Conservation (phyloP, 768 basidiomycete species). For the Boletus reticulatus region DNA sequence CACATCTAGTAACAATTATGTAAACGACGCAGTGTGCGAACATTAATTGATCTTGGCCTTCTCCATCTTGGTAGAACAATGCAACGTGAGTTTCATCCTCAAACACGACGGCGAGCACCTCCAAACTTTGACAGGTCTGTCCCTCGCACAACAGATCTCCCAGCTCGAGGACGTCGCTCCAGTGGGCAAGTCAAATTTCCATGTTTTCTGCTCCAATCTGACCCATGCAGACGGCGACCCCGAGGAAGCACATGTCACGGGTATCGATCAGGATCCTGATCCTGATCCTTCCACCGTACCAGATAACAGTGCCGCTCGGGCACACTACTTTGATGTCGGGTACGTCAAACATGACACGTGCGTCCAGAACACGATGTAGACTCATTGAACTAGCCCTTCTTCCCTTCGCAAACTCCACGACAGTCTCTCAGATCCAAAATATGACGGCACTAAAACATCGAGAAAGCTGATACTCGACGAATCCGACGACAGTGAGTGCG, state of each 20-base stretch:
- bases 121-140: slow-evolving; percentile 39
- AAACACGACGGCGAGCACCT: not conserved
- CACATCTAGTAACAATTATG: slow-evolving; percentile 31
- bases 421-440: slow-evolving; percentile 73
- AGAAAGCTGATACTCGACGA: slow-evolving; percentile 53
- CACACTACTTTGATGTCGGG: slow-evolving; percentile 89
- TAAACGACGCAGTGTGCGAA: slow-evolving; percentile 22
- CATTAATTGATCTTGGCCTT: not conserved
- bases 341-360: slow-evolving; percentile 35
- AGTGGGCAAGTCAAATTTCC: slow-evolving; percentile 46
- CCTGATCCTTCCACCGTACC: slow-evolving; percentile 29
- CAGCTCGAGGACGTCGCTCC: slow-evolving; percentile 73
- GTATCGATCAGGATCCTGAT: slow-evolving; percentile 38
- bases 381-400: slow-evolving; percentile 52
- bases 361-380: slow-evolving; percentile 2
- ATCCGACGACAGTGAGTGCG: slow-evolving; percentile 18
- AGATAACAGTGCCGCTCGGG: slow-evolving; percentile 44
- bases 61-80: slow-evolving; percentile 9
- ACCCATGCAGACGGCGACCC: slow-evolving; percentile 63
- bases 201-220: slow-evolving; percentile 5
- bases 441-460: slow-evolving; percentile 65
- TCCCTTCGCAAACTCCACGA: slow-evolving; percentile 62
- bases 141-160: slow-evolving; percentile 79
- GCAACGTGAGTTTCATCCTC: slow-evolving; percentile 27
- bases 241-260: slow-evolving; percentile 56